These are phyloP conservation scores for Colletotrichum viniferum DNA, from an alignment of 2,329 filamentous ascomycete genomes.

Conservation along the genomic window DNA sequence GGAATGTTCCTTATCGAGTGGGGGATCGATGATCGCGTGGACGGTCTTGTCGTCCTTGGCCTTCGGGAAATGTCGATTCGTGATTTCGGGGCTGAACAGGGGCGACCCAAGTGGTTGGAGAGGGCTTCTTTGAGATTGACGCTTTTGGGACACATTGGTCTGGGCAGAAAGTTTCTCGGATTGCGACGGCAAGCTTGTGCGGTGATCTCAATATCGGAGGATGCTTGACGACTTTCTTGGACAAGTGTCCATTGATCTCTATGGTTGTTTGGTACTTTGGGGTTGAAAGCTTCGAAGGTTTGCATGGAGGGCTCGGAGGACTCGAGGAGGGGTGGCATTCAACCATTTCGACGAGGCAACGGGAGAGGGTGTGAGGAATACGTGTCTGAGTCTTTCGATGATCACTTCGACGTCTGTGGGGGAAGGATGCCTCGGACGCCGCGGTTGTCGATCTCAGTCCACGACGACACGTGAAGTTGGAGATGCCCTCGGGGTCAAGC, in stretches of 20 bases:
- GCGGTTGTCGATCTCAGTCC: background rate
- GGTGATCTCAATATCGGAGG: background rate
- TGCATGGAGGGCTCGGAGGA: background rate
- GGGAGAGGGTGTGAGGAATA: background rate
- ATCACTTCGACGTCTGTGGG: background rate
- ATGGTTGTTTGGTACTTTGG: background rate
- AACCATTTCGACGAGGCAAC: background rate
- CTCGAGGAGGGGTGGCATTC: background rate
- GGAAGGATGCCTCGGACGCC: background rate
- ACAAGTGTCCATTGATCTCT: rapidly evolving
- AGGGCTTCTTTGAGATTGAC: background rate
- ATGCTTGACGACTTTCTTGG: rapidly evolving
- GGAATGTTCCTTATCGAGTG: background rate
- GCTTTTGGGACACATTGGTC: background rate
- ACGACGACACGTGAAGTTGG: background rate
- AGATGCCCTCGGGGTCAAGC: background rate
- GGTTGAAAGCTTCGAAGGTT: background rate
- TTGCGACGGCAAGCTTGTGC: rapidly evolving
- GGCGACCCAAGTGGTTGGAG: background rate
- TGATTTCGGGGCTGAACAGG: background rate
- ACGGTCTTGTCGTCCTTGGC: background rate
- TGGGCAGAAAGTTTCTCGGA: background rate
- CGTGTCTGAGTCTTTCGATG: background rate
- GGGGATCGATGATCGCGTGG: background rate
- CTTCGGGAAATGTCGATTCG: background rate